Percentiles rank a stretch among this genome's conserved stretches.
Conservation (phyloP, 176 grass and related monocot genomes). For the Cymbopogon citratus region DNA sequence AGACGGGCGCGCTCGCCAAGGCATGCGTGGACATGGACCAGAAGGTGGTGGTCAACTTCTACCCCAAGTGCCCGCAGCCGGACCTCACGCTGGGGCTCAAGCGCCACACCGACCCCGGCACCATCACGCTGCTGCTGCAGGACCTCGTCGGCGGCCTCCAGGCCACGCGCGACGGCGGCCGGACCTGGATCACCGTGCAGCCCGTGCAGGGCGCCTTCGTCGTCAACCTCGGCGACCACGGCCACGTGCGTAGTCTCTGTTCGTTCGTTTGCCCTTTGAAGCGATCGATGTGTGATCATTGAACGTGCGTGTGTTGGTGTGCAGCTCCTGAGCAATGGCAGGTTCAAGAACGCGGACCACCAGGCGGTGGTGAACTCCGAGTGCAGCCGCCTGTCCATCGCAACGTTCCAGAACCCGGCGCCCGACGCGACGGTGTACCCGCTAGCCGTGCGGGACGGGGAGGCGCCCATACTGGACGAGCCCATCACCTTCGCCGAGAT, state of each 20-base stretch:
- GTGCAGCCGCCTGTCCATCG: slow-evolving; percentile 65
- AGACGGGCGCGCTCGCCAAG: slow-evolving; percentile 47
- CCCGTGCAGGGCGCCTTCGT: slow-evolving; percentile 70
- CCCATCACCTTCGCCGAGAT: slow-evolving; percentile 87
- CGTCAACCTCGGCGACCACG: slow-evolving; percentile 94
- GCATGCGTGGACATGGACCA: slow-evolving; percentile 94
- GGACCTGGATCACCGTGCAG: slow-evolving; percentile 84
- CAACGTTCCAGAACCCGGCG: slow-evolving; percentile 91
- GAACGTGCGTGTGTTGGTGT: background rate
- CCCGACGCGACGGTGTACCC: slow-evolving; percentile 71
- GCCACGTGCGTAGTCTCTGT: slow-evolving; percentile 34
- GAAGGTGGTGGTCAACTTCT: slow-evolving; percentile 95
- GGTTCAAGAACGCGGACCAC: slow-evolving; percentile 94
- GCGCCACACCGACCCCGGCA: slow-evolving; percentile 87
- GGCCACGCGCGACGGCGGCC: slow-evolving; percentile 75
- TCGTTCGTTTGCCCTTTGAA: background rate
- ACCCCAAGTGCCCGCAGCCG: slow-evolving; percentile 87
- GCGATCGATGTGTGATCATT: background rate
- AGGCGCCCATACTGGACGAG: slow-evolving; percentile 62
- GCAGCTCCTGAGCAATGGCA: slow-evolving; percentile 84
- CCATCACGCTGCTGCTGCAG: slow-evolving; percentile 88
- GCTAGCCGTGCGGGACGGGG: slow-evolving; percentile 67
- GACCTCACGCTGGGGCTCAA: slow-evolving; percentile 92
- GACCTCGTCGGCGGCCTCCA: slow-evolving; percentile 96
- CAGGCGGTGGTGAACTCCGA: slow-evolving; percentile 90